These are phyloP conservation scores for Kazachstania sp. DNA, from an alignment of 1,139 yeast genomes.

Conservation along the genomic window DNA sequence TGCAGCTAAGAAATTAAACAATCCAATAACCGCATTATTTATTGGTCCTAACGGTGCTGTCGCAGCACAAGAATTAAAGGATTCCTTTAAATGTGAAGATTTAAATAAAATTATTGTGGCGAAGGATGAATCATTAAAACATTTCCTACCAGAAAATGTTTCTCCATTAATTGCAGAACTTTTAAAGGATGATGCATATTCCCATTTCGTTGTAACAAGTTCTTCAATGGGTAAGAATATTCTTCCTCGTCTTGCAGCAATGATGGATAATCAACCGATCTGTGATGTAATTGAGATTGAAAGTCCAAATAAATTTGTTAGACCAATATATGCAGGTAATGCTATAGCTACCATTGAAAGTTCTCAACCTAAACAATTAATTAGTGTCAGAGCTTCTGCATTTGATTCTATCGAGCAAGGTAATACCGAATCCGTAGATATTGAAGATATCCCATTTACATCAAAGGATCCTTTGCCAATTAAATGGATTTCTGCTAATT, in stretches of 20 bases:
- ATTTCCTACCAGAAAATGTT: constrained; percentile 57
- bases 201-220: constrained; percentile 75
- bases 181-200: constrained; percentile 40
- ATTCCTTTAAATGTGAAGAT: constrained; percentile 33
- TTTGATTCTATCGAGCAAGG: constrained; percentile 50
- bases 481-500: constrained; percentile 33
- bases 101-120: constrained; percentile 44
- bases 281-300: constrained; percentile 69
- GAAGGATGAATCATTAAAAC: constrained; percentile 42
- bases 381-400: constrained; percentile 80
- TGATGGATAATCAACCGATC: constrained; percentile 79
- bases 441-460: constrained; percentile 41
- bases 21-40: constrained; percentile 55
- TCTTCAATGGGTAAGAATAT: constrained; percentile 82
- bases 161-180: constrained; percentile 48
- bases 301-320: constrained; percentile 62
- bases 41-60: constrained; percentile 47
- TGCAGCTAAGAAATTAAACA: constrained; percentile 58
- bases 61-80: constrained; percentile 34
- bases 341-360: constrained; percentile 78
- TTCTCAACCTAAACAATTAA: constrained; percentile 53
- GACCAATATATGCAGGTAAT: constrained; percentile 96
- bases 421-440: constrained; percentile 35
- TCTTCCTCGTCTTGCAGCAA: constrained; percentile 79
- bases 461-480: constrained; percentile 8